Evolutionary conservation across 202 grass and related monocot species (phyloP).

Genomic region (Brachypodium distachyon): DNA sequence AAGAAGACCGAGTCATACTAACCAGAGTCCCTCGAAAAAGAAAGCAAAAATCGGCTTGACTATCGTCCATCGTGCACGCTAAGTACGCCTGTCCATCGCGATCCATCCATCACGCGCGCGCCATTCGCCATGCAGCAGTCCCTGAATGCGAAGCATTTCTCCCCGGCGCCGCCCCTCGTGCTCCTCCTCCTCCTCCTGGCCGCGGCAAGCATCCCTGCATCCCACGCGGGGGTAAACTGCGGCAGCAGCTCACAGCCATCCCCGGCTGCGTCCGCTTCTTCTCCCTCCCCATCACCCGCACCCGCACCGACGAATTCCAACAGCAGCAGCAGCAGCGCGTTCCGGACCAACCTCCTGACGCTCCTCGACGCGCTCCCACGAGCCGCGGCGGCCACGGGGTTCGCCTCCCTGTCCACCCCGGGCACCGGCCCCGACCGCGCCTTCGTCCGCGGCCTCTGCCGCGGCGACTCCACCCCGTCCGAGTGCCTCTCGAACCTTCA

Average conservation of each 20-base stretch:
- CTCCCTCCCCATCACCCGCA: not conserved
- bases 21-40: too few relatives aligned
- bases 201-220: not conserved
- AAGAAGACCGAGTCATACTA: too few relatives aligned
- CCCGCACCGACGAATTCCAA: not conserved
- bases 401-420: not conserved
- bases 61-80: too few relatives aligned
- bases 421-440: slow-evolving; percentile 2
- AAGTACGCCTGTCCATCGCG: too few relatives aligned
- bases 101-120: too few relatives aligned
- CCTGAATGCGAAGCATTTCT: not conserved
- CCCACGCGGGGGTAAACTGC: not conserved
- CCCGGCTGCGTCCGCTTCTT: too few relatives aligned
- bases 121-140: not conserved
- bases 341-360: slow-evolving; percentile 15
- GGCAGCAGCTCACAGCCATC: too few relatives aligned
- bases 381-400: slow-evolving; percentile 16
- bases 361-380: slow-evolving; percentile 6
- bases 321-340: not conserved
- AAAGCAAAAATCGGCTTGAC: too few relatives aligned
- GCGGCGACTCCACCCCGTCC: not conserved
- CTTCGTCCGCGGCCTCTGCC: slow-evolving; percentile 31
- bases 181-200: not conserved
- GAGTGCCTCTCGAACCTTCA: slow-evolving; percentile 16
- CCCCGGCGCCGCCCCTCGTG: not conserved